Evolutionary conservation across 2,329 filamentous ascomycete species (phyloP).

Genomic region (Aureobasidium subglaciale): DNA sequence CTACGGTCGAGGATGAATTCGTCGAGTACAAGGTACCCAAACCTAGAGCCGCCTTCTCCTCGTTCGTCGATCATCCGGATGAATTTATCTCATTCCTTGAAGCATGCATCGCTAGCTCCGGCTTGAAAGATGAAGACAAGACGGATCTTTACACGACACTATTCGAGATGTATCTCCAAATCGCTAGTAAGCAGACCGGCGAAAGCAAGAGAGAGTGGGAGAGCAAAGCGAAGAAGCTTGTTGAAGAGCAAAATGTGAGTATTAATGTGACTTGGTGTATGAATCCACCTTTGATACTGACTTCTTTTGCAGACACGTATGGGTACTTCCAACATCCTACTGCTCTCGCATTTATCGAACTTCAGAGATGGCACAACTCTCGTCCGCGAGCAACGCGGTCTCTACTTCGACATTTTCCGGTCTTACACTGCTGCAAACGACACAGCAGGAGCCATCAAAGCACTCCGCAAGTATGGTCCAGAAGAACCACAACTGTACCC

Average conservation of each 20-base stretch:
- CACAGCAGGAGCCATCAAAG: conserved; percentile 81
- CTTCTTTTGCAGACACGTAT: conserved; percentile 48
- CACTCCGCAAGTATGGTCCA: conserved; percentile 82
- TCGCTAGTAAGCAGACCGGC: conserved; percentile 68
- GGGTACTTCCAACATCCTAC: conserved; percentile 86
- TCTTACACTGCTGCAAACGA: conserved; percentile 91
- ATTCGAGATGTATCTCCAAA: conserved; percentile 97
- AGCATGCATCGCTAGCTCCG: conserved; percentile 67
- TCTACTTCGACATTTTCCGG: conserved; percentile 91
- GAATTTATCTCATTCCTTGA: conserved; percentile 92
- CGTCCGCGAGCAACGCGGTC: conserved; percentile 85
- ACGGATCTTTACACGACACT: conserved; percentile 88
- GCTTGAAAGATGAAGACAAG: conserved; percentile 66
- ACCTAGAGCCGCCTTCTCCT: conserved; percentile 86
- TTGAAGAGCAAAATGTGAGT: conserved; percentile 64
- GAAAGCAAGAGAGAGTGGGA: conserved; percentile 74
- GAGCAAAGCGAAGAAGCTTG: conserved; percentile 78
- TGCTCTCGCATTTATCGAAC: conserved; percentile 84
- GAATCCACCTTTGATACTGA: no score
- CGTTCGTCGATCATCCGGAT: conserved; percentile 87
- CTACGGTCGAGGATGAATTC: conserved; percentile 43
- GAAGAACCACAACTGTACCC: conserved; percentile 89
- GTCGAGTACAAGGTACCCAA: conserved; percentile 69
- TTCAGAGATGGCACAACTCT: conserved; percentile 87
- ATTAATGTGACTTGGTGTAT: no score